Percentiles rank a stretch among this genome's conserved stretches.
Evolutionary conservation across 306 rosid species (phyloP).

Genomic region (Prunus salicina): DNA sequence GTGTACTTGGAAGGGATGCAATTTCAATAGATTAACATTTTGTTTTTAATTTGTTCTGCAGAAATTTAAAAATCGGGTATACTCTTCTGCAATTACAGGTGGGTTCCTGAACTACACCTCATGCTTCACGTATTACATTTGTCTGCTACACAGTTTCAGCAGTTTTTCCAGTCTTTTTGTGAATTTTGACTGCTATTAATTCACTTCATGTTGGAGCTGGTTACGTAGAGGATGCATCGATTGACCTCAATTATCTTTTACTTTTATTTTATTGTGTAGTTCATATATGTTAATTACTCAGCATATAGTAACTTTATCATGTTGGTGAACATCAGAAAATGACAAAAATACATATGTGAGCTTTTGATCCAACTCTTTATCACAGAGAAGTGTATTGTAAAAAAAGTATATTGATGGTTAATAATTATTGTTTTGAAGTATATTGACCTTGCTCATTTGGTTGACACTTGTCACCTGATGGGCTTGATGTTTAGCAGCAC

Average conservation of each 20-base stretch:
- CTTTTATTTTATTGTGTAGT: neutral
- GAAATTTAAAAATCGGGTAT: conserved; percentile 60
- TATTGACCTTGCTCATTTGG: neutral
- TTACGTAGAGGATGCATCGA: neutral
- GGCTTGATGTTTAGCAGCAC: neutral
- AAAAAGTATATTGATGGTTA: neutral
- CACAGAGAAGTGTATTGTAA: neutral
- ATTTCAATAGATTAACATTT: conserved; percentile 20
- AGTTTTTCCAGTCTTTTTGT: neutral
- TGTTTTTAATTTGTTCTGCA: conserved; percentile 36
- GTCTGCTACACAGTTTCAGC: neutral
- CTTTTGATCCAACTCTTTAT: neutral
- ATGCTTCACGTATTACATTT: neutral
- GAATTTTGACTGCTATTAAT: neutral
- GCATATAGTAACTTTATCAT: neutral
- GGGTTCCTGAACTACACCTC: conserved; percentile 1
- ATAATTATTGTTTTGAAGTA: neutral
- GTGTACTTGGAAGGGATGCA: neutral
- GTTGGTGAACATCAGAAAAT: neutral
- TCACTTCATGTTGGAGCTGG: neutral
- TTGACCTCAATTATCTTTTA: neutral
- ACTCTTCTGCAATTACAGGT: conserved; percentile 69
- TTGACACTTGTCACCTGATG: neutral
- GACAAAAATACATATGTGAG: neutral
- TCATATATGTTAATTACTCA: neutral